These are phyloP conservation scores for Pontederia crassipes DNA, from an alignment of 176 grass and related monocot genomes.

Conservation along the genomic window DNA sequence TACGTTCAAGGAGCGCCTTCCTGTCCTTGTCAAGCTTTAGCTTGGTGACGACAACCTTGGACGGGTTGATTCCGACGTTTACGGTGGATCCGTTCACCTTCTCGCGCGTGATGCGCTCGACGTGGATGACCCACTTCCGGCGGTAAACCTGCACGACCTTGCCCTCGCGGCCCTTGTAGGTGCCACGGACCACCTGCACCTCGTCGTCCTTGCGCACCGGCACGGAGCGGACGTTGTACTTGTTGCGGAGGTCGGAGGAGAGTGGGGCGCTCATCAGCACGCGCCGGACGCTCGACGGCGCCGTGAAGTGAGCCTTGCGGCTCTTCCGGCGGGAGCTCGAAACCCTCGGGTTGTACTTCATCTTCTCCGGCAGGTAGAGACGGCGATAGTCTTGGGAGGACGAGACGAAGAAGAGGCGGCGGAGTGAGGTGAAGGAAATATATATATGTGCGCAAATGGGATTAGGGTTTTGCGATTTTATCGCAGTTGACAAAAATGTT, in stretches of 20 bases:
- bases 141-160: constrained; percentile 97
- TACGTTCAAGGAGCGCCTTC: constrained; percentile 80
- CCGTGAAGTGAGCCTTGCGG: constrained; percentile 99
- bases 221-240: constrained; percentile 82
- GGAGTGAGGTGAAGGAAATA: not conserved
- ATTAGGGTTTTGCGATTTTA: constrained; percentile 7
- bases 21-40: constrained; percentile 99
- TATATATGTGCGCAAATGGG: too few relatives aligned
- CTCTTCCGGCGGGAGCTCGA: constrained; percentile 82
- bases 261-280: constrained; percentile 82
- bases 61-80: constrained; percentile 78
- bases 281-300: constrained; percentile 79
- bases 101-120: constrained; percentile 90
- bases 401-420: not conserved
- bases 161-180: constrained; percentile 89
- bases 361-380: constrained; percentile 20
- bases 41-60: constrained; percentile 75
- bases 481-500: too few relatives aligned
- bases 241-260: constrained; percentile 74
- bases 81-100: constrained; percentile 95
- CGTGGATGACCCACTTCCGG: constrained; percentile 93
- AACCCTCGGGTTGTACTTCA: constrained; percentile 83
- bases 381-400: not conserved
- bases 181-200: constrained; percentile 85
- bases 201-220: constrained; percentile 95